Conservation (phyloP, 1,139 yeast species). For the Dujonia santamariae region DNA sequence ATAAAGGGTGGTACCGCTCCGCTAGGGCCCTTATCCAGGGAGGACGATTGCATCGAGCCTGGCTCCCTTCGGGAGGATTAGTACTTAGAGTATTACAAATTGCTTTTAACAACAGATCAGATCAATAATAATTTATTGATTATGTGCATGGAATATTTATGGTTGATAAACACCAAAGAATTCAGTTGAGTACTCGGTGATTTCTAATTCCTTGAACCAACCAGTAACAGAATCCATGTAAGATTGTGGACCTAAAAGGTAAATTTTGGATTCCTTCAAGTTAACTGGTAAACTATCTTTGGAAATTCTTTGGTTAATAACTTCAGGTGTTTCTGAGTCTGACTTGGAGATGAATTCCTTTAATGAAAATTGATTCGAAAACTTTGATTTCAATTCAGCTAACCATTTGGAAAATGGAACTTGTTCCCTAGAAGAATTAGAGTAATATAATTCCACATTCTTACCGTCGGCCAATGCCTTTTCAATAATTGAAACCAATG, state of each 20-base stretch:
- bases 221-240: conserved; percentile 30
- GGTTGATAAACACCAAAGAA: conserved; percentile 8
- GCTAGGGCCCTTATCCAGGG: too few species aligned
- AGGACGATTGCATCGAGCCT: too few species aligned
- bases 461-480: conserved; percentile 26
- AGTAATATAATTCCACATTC: conserved; percentile 26
- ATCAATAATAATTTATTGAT: too few species aligned
- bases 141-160: too few species aligned
- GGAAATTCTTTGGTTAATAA: conserved; percentile 10
- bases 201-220: conserved; percentile 13
- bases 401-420: conserved; percentile 30
- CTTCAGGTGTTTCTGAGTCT: conserved; percentile 4
- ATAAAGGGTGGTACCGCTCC: too few species aligned
- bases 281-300: conserved; percentile 10
- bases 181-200: conserved; percentile 8
- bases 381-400: conserved; percentile 13
- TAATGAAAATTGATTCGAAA: conserved; percentile 17
- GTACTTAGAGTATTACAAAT: too few species aligned
- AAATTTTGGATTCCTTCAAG: conserved; percentile 20
- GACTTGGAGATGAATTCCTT: conserved; percentile 20
- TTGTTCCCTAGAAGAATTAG: conserved; percentile 20
- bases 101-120: too few species aligned
- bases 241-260: conserved; percentile 33
- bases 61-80: too few species aligned
- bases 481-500: conserved; percentile 52